Conservation (phyloP, 2,329 filamentous ascomycete species). For the Helotiales sp. region DNA sequence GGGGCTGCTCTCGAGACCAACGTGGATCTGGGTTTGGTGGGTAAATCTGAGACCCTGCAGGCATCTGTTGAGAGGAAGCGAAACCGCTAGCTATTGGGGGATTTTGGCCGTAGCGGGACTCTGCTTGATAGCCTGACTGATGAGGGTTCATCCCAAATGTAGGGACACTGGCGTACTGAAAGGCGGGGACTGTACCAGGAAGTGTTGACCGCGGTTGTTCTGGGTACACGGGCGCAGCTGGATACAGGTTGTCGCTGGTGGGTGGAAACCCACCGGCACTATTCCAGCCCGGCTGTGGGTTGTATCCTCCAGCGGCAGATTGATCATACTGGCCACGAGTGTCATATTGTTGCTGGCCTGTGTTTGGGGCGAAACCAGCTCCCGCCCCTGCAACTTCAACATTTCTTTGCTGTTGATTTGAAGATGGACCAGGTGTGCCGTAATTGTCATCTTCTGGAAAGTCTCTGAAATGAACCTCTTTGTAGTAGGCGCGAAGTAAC, state of each 20-base stretch:
- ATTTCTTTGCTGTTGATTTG: neutral
- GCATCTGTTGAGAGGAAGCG: neutral
- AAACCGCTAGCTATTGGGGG: neutral
- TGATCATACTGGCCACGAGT: neutral
- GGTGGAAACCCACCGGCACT: neutral
- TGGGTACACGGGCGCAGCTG: neutral
- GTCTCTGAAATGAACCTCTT: slow-evolving; percentile 4
- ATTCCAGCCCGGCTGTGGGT: neutral
- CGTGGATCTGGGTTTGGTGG: neutral
- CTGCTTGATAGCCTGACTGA: neutral
- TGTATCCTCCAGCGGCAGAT: neutral
- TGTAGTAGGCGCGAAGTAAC: slow-evolving; percentile 20
- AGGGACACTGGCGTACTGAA: neutral
- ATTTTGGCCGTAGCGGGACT: neutral
- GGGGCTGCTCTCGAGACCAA: neutral
- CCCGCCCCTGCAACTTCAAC: slow-evolving; percentile 7
- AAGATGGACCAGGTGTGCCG: neutral
- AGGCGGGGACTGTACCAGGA: neutral
- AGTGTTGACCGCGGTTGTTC: neutral
- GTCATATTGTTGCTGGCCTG: neutral
- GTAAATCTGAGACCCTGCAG: neutral
- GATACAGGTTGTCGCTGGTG: neutral
- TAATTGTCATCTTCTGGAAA: slow-evolving; percentile 8
- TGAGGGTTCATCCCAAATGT: neutral
- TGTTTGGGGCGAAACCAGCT: neutral